Evolutionary conservation across 73 alveolate species (phyloP).

Genomic region (Symbiodinium pilosum): DNA sequence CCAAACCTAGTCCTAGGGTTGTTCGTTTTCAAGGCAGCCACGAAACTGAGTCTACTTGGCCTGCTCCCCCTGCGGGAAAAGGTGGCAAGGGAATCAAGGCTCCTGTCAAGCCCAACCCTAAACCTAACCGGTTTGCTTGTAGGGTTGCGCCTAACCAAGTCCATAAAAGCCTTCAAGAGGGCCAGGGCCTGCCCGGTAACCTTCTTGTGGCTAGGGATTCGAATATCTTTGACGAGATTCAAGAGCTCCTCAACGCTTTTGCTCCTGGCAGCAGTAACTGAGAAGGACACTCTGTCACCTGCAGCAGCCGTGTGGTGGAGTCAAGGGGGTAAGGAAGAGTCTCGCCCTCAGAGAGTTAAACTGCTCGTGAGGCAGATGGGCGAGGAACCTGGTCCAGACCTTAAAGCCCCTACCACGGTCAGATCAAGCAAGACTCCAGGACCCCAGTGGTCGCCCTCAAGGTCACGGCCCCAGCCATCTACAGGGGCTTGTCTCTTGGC

Average conservation of each 20-base stretch:
- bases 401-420: neutral
- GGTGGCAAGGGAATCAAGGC: too few species aligned
- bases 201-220: neutral
- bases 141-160: neutral
- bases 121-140: neutral
- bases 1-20: neutral
- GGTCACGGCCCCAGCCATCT: neutral
- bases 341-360: neutral
- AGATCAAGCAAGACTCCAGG: neutral
- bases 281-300: neutral
- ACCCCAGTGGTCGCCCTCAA: neutral
- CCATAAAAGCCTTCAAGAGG: neutral
- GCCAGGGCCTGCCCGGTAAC: neutral
- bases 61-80: too few species aligned
- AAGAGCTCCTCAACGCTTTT: neutral
- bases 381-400: neutral
- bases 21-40: neutral
- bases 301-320: neutral
- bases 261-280: neutral
- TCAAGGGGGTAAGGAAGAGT: neutral
- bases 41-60: neutral
- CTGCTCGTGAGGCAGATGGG: neutral
- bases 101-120: neutral
- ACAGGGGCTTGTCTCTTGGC: neutral
- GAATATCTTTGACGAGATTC: neutral